phyloP scores from a whole-genome alignment of 75 land plant species.

The Pinus tabuliformis region DNA sequence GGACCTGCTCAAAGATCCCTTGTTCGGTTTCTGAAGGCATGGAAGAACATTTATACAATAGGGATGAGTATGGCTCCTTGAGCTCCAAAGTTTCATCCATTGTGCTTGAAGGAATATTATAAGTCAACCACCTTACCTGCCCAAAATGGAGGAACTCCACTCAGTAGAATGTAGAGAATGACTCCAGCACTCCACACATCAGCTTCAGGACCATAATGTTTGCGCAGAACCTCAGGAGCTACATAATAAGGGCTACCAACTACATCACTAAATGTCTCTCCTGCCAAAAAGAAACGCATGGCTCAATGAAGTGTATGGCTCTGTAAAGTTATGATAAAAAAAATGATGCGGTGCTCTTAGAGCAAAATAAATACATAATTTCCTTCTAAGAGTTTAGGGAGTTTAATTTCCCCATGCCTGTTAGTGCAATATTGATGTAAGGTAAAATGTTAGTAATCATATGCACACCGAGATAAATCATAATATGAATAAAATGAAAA shows the following conservation, averaged over 20 bases:
- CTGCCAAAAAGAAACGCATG: not conserved
- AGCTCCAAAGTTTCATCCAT: not conserved
- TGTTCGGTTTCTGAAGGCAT: slow-evolving; percentile 45
- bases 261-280: slow-evolving; percentile 18
- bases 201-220: slow-evolving; percentile 21
- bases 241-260: slow-evolving; percentile 30
- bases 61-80: not conserved
- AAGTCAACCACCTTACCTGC: slow-evolving; percentile 15
- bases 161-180: slow-evolving; percentile 21
- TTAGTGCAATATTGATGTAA: not conserved
- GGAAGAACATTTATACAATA: not conserved
- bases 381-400: not conserved
- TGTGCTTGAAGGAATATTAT: not conserved
- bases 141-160: slow-evolving; percentile 29
- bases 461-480: no score
- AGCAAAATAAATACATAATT: not conserved
- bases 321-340: not conserved
- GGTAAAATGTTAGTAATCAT: not conserved
- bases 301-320: not conserved
- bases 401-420: not conserved
- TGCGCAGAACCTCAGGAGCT: slow-evolving; percentile 23
- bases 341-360: not conserved
- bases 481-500: no score
- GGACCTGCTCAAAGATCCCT: slow-evolving; percentile 53
- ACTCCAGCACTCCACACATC: slow-evolving; percentile 35